Percentiles rank a stretch among this genome's conserved stretches.
phyloP scores from a whole-genome alignment of 2,329 filamentous ascomycete genomes.

The Scedosporium dehoogii region DNA sequence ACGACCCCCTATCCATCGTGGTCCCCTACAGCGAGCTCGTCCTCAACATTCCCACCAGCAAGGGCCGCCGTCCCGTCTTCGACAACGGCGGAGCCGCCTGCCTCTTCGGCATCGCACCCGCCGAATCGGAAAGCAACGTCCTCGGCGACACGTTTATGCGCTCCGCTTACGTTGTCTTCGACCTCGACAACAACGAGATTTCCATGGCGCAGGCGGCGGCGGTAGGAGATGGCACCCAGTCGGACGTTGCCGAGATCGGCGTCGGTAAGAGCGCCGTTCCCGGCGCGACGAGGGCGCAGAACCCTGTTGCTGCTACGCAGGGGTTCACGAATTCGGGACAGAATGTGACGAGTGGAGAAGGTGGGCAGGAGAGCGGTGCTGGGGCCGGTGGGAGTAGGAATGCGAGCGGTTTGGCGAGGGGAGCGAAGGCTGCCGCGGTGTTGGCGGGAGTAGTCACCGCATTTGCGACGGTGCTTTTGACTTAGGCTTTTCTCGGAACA shows the following conservation, averaged over 20 bases:
- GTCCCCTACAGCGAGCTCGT: conserved; percentile 52
- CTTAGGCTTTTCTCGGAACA: background rate
- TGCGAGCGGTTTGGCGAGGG: no score
- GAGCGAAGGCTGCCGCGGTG: background rate
- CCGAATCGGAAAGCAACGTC: conserved; percentile 44
- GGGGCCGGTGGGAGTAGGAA: background rate
- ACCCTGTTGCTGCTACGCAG: conserved; percentile 38
- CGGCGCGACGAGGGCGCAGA: conserved; percentile 38
- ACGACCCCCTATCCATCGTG: conserved; percentile 33
- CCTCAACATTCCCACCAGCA: conserved; percentile 36
- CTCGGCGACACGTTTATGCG: conserved; percentile 68
- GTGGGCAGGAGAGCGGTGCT: background rate
- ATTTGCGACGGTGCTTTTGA: background rate
- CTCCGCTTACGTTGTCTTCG: conserved; percentile 67
- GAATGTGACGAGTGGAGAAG: conserved; percentile 5
- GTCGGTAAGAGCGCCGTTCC: conserved; percentile 40
- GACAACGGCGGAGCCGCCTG: conserved; percentile 46
- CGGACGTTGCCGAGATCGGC: conserved; percentile 45
- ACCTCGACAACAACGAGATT: conserved; percentile 61
- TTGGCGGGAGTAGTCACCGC: background rate
- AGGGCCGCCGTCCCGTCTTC: conserved; percentile 39
- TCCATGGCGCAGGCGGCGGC: conserved; percentile 54
- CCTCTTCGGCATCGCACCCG: conserved; percentile 56
- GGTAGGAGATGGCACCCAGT: conserved; percentile 19
- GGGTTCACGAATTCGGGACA: conserved; percentile 19